Evolutionary conservation across 495 filamentous ascomycete species (phyloP).

Genomic region (Xylaria cubensis): DNA sequence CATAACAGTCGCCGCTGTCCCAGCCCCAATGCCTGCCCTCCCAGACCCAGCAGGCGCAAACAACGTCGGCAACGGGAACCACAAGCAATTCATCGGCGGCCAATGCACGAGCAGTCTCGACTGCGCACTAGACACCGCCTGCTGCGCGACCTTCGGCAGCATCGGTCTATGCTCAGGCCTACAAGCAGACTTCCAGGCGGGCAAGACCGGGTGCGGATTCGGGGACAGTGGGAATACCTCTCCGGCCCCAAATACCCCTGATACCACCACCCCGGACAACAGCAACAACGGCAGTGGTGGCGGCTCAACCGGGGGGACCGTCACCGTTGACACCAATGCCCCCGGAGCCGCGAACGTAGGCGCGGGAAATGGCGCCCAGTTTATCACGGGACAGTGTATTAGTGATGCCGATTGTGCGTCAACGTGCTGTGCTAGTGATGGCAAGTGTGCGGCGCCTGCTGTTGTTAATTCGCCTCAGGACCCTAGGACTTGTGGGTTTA

Average conservation of each 20-base stretch:
- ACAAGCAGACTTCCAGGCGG: constrained; percentile 48
- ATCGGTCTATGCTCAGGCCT: constrained; percentile 49
- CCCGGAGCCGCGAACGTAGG: constrained; percentile 48
- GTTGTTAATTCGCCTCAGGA: constrained; percentile 20
- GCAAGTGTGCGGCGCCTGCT: constrained; percentile 42
- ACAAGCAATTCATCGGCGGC: constrained; percentile 46
- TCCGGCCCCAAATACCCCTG: not conserved
- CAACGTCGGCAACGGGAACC: constrained; percentile 47
- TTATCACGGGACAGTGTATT: constrained; percentile 54
- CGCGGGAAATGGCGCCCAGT: constrained; percentile 47
- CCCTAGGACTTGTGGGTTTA: constrained; percentile 2
- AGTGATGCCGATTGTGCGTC: constrained; percentile 49
- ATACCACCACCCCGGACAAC: constrained; percentile 15
- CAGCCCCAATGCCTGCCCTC: constrained; percentile 14
- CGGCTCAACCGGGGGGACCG: not conserved
- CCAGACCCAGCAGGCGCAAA: constrained; percentile 44
- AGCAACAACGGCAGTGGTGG: not conserved
- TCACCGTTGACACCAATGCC: constrained; percentile 18
- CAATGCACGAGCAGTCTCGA: constrained; percentile 43
- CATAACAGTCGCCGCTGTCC: constrained; percentile 30
- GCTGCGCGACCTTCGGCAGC: constrained; percentile 41
- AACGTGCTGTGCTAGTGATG: constrained; percentile 48
- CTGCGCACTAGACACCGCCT: constrained; percentile 37
- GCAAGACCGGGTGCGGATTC: constrained; percentile 58
- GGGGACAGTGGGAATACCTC: constrained; percentile 22